Evolutionary conservation across 1,284 basidiomycete species (phyloP).

Genomic region (Cryptococcus sp.): DNA sequence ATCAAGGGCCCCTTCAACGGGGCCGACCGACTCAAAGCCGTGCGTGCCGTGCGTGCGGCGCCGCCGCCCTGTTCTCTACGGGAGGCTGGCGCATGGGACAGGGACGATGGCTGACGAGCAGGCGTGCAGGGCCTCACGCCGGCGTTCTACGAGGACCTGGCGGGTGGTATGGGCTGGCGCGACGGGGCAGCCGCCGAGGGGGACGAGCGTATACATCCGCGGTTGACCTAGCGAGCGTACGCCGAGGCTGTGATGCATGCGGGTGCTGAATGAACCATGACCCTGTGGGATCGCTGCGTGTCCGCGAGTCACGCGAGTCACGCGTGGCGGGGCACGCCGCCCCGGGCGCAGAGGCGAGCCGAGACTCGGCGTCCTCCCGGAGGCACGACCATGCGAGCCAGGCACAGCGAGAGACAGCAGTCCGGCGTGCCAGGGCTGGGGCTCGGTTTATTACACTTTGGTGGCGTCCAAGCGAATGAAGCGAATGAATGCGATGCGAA

Average conservation of each 20-base stretch:
- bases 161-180: slow-evolving; percentile 49
- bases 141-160: slow-evolving; percentile 69
- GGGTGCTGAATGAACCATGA: no score
- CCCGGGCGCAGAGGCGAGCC: no score
- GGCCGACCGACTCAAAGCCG: slow-evolving; percentile 67
- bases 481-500: no score
- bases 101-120: background rate
- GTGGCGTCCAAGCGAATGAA: no score
- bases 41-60: slow-evolving; percentile 13
- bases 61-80: background rate
- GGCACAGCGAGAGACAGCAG: no score
- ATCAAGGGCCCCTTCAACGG: slow-evolving; percentile 83
- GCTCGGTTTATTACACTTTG: background rate
- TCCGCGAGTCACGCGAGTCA: no score
- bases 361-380: no score
- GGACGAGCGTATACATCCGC: slow-evolving; percentile 41
- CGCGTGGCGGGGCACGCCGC: no score
- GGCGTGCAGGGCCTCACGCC: slow-evolving; percentile 58
- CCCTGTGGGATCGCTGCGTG: no score
- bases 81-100: background rate
- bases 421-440: background rate
- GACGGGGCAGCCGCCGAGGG: slow-evolving; percentile 21
- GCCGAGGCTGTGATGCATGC: no score
- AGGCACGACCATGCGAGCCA: no score
- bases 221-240: slow-evolving; percentile 29